These are phyloP conservation scores for Cutaneotrichosporon curvatum DNA, from an alignment of 1,284 basidiomycete species.

Conservation along the genomic window DNA sequence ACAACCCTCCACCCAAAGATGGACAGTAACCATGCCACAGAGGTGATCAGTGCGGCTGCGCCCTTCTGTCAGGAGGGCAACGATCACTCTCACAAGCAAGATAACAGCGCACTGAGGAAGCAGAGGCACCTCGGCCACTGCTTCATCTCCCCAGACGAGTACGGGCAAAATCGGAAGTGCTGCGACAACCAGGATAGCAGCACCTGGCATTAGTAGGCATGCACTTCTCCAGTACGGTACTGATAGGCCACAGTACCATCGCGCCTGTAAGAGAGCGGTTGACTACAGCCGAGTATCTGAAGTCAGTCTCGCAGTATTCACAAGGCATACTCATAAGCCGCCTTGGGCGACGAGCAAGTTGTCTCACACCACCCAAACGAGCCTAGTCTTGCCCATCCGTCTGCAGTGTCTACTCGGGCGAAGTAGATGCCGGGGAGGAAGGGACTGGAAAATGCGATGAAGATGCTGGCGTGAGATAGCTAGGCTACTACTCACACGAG, in stretches of 20 bases:
- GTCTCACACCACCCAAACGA: constrained; percentile 40
- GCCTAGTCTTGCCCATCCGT: constrained; percentile 29
- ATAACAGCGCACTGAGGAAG: too few species aligned
- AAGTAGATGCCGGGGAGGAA: constrained; percentile 40
- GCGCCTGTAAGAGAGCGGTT: constrained; percentile 36
- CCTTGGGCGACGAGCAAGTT: constrained; percentile 22
- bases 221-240: too few species aligned
- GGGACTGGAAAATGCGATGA: constrained; percentile 41
- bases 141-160: too few species aligned
- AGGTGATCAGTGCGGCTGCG: constrained; percentile 11
- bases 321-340: constrained; percentile 36
- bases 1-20: constrained; percentile 44
- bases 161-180: too few species aligned
- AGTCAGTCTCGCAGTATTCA: background rate
- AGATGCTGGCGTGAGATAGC: constrained; percentile 35
- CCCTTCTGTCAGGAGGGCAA: background rate
- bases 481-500: too few species aligned
- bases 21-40: constrained; percentile 33
- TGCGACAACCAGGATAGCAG: too few species aligned
- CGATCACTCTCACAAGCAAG: too few species aligned
- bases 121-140: too few species aligned
- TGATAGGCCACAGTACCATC: constrained; percentile 42
- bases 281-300: constrained; percentile 33
- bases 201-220: too few species aligned
- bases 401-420: constrained; percentile 18